Conservation (phyloP, 148 eudicot genomes). For the Camellia sinensis region DNA sequence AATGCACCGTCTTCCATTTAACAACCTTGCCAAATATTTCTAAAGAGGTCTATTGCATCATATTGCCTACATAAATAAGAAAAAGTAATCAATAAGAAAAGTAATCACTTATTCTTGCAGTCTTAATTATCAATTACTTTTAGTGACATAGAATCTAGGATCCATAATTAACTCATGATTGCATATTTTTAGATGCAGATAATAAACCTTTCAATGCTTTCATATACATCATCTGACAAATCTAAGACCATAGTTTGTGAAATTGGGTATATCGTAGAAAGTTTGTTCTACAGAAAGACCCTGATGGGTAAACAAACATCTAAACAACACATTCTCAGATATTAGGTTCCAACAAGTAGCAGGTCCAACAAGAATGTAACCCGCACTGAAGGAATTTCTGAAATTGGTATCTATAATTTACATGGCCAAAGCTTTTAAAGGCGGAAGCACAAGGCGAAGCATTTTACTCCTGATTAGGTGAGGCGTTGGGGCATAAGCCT, state of each 20-base stretch:
- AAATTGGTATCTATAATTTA: background rate
- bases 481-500: too few relatives aligned
- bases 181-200: background rate
- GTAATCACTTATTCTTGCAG: slow-evolving; percentile 3
- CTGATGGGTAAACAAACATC: background rate
- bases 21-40: background rate
- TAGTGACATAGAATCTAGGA: background rate
- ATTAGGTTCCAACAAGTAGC: background rate
- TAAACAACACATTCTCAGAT: background rate
- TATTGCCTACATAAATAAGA: slow-evolving; percentile 6
- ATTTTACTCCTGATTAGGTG: too few relatives aligned
- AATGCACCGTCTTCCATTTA: slow-evolving; percentile 27
- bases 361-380: background rate
- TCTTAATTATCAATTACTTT: background rate
- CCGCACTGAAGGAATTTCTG: background rate
- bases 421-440: too few relatives aligned
- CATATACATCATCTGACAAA: background rate
- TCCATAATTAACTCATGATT: background rate
- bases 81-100: background rate
- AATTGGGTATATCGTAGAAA: background rate
- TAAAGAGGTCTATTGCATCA: background rate
- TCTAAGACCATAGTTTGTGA: background rate
- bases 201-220: background rate
- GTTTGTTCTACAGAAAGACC: background rate
- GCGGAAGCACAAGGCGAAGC: too few relatives aligned